Conservation (phyloP, 768 basidiomycete genomes). For the Kwoniella sp. region DNA sequence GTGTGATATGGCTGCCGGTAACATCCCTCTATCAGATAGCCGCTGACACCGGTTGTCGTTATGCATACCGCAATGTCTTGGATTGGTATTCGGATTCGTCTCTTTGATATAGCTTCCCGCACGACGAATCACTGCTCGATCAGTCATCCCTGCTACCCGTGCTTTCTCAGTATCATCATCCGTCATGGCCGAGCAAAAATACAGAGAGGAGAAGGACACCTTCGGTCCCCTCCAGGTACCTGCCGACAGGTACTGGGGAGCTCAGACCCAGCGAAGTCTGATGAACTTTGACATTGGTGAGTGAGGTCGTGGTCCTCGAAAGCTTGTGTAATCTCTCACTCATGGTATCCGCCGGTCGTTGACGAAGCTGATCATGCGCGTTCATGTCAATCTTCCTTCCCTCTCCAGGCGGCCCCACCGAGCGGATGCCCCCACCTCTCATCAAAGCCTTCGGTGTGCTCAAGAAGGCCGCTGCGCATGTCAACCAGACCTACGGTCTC, state of each 20-base stretch:
- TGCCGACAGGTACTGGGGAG: constrained; percentile 90
- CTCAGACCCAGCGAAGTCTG: constrained; percentile 95
- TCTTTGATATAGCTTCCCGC: constrained; percentile 29
- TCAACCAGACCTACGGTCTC: constrained; percentile 87
- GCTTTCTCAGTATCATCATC: constrained; percentile 25
- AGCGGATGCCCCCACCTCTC: constrained; percentile 89
- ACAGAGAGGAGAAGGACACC: constrained; percentile 83
- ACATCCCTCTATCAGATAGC: neutral
- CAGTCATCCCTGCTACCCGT: constrained; percentile 17
- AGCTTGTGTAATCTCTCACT: no score
- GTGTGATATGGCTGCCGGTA: neutral
- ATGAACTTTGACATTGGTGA: constrained; percentile 96
- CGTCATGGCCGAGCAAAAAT: constrained; percentile 57
- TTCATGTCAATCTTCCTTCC: neutral
- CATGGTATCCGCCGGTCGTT: no score
- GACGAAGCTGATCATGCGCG: no score
- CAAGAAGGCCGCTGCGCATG: constrained; percentile 92
- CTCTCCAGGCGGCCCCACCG: constrained; percentile 68
- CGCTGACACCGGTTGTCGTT: neutral
- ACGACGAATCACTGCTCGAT: constrained; percentile 22
- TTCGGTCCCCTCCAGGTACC: constrained; percentile 94
- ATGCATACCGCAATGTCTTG: no score
- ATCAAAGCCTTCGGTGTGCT: constrained; percentile 97
- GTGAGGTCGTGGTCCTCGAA: constrained; percentile 11
- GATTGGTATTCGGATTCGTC: no score